These are phyloP conservation scores for Nakaseomyces uthaithaninus DNA, from an alignment of 1,139 yeast genomes.

Conservation along the genomic window DNA sequence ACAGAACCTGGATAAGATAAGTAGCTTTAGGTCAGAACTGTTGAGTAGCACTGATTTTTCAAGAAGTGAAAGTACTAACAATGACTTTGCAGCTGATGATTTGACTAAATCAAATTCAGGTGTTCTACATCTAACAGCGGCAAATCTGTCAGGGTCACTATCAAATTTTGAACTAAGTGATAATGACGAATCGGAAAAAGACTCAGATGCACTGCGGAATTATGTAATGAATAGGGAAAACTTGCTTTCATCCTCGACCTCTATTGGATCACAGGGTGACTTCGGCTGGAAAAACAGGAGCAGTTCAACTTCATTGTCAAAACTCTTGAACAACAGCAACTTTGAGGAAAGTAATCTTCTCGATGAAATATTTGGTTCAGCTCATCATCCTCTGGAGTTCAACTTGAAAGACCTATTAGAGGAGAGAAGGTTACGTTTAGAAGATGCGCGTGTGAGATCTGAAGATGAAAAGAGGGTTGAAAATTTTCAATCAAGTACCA, in stretches of 20 bases:
- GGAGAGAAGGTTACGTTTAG: background rate
- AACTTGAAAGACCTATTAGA: background rate
- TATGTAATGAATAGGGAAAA: constrained; percentile 3
- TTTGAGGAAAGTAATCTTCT: background rate
- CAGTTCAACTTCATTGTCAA: constrained; percentile 3
- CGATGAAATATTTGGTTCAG: background rate
- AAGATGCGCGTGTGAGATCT: background rate
- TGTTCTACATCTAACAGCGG: constrained; percentile 14
- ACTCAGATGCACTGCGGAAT: background rate
- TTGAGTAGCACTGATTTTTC: constrained; percentile 11
- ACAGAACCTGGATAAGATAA: constrained; percentile 23
- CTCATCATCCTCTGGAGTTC: background rate
- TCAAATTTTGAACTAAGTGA: constrained; percentile 31
- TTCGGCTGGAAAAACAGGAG: constrained; percentile 1
- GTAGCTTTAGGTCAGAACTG: constrained; percentile 19
- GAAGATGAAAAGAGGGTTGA: background rate
- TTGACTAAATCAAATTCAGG: background rate
- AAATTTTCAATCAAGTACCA: constrained; percentile 1
- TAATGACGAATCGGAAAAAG: constrained; percentile 5
- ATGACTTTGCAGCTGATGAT: background rate
- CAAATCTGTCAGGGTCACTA: constrained; percentile 24
- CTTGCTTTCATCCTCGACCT: constrained; percentile 2
- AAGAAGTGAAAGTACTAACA: constrained; percentile 4
- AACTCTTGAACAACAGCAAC: background rate
- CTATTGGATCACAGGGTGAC: constrained; percentile 3